Conservation (phyloP, 441 rosid species). For the Aquilaria agallochum region DNA sequence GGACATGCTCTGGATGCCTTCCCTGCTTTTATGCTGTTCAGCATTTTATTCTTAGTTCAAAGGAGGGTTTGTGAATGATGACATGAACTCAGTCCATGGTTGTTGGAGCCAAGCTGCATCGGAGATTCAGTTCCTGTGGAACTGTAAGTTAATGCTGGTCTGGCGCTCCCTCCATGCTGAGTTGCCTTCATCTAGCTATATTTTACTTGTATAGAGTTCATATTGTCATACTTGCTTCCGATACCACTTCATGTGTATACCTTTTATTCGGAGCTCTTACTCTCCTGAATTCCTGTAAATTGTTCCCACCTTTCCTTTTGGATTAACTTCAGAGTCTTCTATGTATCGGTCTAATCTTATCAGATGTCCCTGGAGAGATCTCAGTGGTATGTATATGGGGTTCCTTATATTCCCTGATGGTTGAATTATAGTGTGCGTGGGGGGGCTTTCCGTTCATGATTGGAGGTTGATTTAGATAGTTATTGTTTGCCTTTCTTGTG, state of each 20-base stretch:
- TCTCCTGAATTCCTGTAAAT: conserved; percentile 15
- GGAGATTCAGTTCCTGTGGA: background rate
- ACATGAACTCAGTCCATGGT: background rate
- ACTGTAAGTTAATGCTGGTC: conserved; percentile 11
- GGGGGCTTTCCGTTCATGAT: no score
- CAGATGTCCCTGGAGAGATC: no score
- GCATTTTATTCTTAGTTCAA: conserved; percentile 5
- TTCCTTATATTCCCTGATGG: no score
- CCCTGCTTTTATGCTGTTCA: conserved; percentile 11
- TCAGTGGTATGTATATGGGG: no score
- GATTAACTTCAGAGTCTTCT: no score
- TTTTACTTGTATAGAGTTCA: conserved; percentile 20
- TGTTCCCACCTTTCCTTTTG: conserved; percentile 3
- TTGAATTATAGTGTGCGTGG: no score
- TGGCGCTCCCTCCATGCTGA: conserved; percentile 6
- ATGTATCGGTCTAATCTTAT: no score
- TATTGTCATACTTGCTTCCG: conserved; percentile 9
- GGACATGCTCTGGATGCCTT: conserved; percentile 4
- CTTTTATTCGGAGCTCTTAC: background rate
- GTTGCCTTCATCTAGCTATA: conserved; percentile 4
- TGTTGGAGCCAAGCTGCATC: conserved; percentile 5
- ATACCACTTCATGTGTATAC: conserved; percentile 1
- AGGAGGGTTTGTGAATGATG: conserved; percentile 8
- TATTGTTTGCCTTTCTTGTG: no score
- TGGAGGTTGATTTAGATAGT: no score